Percentiles rank a stretch among this genome's conserved stretches.
Evolutionary conservation across 495 filamentous ascomycete genomes (phyloP).

Genomic region (Penicillium bialowiezense): DNA sequence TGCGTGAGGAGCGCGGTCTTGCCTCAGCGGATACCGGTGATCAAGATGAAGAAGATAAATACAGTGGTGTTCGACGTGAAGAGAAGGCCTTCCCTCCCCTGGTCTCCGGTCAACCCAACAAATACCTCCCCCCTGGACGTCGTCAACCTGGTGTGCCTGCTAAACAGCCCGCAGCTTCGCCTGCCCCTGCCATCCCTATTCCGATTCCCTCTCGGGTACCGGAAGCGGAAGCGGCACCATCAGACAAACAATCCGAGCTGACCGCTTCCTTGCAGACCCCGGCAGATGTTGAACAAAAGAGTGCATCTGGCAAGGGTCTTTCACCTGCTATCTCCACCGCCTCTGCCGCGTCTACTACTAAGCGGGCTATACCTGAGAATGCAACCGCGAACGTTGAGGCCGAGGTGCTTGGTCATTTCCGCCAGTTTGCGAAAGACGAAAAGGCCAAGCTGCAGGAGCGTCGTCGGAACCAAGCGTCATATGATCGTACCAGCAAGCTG

Average conservation of each 20-base stretch:
- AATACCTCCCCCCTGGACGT: conserved; percentile 86
- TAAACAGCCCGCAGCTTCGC: conserved; percentile 18
- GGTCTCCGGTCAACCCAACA: conserved; percentile 60
- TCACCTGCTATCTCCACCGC: conserved; percentile 15
- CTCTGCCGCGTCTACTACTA: conserved; percentile 8
- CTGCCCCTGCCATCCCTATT: conserved; percentile 7
- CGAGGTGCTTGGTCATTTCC: conserved; percentile 76
- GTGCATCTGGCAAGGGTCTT: conserved; percentile 19
- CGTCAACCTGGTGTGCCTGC: conserved; percentile 78
- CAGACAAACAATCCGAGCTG: conserved; percentile 30
- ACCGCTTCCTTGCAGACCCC: conserved; percentile 14
- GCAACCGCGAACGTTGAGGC: conserved; percentile 74
- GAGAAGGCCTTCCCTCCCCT: conserved; percentile 66
- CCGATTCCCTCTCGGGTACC: conserved; percentile 19
- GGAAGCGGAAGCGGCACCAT: conserved; percentile 32
- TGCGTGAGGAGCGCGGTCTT: conserved; percentile 85
- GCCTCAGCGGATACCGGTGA: conserved; percentile 60
- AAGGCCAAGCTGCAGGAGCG: conserved; percentile 69
- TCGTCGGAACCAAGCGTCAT: conserved; percentile 61
- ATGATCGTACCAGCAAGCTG: conserved; percentile 84
- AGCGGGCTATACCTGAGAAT: conserved; percentile 47
- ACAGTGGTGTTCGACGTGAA: conserved; percentile 84
- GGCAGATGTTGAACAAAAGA: conserved; percentile 42
- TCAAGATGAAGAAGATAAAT: conserved; percentile 92
- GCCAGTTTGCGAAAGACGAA: conserved; percentile 74